Evolutionary conservation across 306 rosid genomes (phyloP).

Genomic region (Corylus heterophylla): DNA sequence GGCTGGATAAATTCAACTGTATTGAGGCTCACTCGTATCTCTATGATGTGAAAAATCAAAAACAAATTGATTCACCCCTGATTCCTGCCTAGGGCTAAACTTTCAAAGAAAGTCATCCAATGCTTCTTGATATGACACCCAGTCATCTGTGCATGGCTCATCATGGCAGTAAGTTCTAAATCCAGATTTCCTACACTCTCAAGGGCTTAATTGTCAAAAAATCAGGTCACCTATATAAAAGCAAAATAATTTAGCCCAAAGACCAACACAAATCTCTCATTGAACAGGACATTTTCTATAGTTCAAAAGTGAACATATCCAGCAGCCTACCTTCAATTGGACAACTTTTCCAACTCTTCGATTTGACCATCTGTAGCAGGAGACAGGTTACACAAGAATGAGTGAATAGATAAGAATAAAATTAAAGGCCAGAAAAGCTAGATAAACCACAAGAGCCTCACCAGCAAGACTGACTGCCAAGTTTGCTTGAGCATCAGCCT

Average conservation of each 20-base stretch:
- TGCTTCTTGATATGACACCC: not conserved
- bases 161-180: slow-evolving; percentile 11
- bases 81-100: not conserved
- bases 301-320: slow-evolving; percentile 21
- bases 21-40: not conserved
- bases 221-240: slow-evolving; percentile 21
- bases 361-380: slow-evolving; percentile 69
- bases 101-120: not conserved
- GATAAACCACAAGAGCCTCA: slow-evolving; percentile 35
- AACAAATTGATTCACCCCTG: not conserved
- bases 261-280: not conserved
- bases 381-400: slow-evolving; percentile 19
- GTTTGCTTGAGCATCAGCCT: slow-evolving; percentile 93
- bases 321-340: slow-evolving; percentile 12
- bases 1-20: not conserved
- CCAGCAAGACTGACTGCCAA: slow-evolving; percentile 74
- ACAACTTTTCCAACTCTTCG: slow-evolving; percentile 40
- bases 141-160: not conserved
- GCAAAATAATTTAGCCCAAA: slow-evolving; percentile 5
- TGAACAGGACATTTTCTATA: not conserved
- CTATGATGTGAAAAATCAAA: not conserved
- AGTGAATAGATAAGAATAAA: not conserved
- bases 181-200: slow-evolving; percentile 2
- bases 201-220: slow-evolving; percentile 21
- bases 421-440: slow-evolving; percentile 7